phyloP scores from a whole-genome alignment of 768 basidiomycete species.

The Tricholoma matsutake region DNA sequence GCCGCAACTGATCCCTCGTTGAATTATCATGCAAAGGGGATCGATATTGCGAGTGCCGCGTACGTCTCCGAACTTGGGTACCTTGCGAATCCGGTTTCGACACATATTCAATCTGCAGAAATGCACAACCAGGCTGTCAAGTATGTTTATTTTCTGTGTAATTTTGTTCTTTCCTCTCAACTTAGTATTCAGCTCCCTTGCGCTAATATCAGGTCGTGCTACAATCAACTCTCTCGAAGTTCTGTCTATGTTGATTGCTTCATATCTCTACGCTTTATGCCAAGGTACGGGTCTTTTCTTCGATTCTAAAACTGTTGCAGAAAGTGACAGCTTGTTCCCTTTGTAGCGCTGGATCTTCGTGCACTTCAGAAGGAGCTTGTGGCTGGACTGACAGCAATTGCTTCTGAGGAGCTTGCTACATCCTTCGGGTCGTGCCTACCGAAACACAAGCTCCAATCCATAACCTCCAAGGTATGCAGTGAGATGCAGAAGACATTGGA shows the following conservation, averaged over 20 bases:
- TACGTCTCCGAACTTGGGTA: constrained; percentile 81
- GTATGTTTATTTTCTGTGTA: constrained; percentile 37
- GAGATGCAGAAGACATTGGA: constrained; percentile 56
- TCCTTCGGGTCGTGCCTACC: constrained; percentile 44
- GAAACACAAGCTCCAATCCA: constrained; percentile 24
- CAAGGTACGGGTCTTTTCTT: constrained; percentile 42
- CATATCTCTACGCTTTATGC: constrained; percentile 70
- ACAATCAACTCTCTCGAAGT: constrained; percentile 79
- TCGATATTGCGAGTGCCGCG: constrained; percentile 81
- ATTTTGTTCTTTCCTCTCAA: constrained; percentile 6
- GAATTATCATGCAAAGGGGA: constrained; percentile 81
- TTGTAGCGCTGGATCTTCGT: constrained; percentile 73
- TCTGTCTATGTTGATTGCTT: constrained; percentile 67
- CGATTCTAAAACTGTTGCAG: background rate
- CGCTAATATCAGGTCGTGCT: constrained; percentile 78
- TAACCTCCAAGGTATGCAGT: constrained; percentile 37
- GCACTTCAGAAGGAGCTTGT: constrained; percentile 69
- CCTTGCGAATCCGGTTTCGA: constrained; percentile 81
- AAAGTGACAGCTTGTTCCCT: background rate
- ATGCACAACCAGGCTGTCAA: constrained; percentile 94
- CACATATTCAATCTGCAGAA: constrained; percentile 83
- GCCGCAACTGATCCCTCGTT: constrained; percentile 78
- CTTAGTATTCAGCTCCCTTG: constrained; percentile 58
- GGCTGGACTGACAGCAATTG: constrained; percentile 43
- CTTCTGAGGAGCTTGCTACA: constrained; percentile 45